A percentile compares a stretch with the other conserved stretches of the same genome.
Conservation (phyloP, 1,284 basidiomycete genomes). For the Cutaneotrichosporon mucoides region DNA sequence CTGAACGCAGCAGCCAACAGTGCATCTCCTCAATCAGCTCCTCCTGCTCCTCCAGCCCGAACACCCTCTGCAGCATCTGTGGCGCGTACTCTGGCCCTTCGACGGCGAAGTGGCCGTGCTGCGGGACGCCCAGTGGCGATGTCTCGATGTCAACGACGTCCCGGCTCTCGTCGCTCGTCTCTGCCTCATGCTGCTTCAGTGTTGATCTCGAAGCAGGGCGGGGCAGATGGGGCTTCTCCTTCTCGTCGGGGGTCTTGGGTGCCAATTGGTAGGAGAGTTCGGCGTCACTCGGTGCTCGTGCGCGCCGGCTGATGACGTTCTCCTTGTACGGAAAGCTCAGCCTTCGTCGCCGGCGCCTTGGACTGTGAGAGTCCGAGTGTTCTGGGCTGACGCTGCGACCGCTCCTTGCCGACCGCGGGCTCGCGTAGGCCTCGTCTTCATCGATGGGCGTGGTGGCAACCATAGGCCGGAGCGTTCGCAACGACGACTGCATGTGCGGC, state of each 20-base stretch:
- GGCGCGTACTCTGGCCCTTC: too few relatives aligned
- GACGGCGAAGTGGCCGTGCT: too few relatives aligned
- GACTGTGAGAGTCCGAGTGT: too few relatives aligned
- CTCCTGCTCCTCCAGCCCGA: constrained; percentile 69
- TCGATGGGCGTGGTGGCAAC: neutral
- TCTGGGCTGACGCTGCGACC: too few relatives aligned
- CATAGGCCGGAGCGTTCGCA: constrained; percentile 43
- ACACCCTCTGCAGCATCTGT: constrained; percentile 66
- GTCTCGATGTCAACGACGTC: neutral
- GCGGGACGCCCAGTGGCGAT: too few relatives aligned
- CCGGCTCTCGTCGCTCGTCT: too few relatives aligned
- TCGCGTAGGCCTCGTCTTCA: too few relatives aligned
- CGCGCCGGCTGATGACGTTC: constrained; percentile 40
- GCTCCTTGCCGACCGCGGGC: too few relatives aligned
- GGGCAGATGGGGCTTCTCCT: neutral
- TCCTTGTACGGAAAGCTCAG: constrained; percentile 38
- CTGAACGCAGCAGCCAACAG: constrained; percentile 65
- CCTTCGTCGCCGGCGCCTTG: too few relatives aligned
- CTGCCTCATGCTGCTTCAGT: neutral
- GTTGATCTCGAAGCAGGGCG: neutral
- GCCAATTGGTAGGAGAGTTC: constrained; percentile 39
- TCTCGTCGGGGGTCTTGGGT: neutral
- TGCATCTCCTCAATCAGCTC: constrained; percentile 86
- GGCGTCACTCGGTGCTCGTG: constrained; percentile 24
- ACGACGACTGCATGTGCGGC: constrained; percentile 34